These are phyloP conservation scores for Fraxinus albicans DNA, from an alignment of 305 asterid genomes.

Conservation along the genomic window DNA sequence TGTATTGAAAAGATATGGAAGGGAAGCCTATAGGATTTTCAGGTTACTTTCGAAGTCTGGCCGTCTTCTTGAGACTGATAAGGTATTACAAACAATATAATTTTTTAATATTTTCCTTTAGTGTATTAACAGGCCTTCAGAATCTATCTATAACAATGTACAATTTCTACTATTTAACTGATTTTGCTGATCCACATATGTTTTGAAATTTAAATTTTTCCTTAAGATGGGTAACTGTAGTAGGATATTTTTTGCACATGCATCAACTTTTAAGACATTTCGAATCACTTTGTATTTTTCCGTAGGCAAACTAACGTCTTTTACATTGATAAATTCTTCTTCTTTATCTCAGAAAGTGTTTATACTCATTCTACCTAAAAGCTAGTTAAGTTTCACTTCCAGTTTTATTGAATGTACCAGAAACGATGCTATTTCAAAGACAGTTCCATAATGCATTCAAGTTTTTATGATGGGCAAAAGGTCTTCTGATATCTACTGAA, in stretches of 20 bases:
- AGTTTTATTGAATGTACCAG: not conserved
- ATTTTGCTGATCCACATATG: not conserved
- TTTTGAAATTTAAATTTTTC: not conserved
- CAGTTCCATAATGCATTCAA: not conserved
- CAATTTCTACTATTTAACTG: not conserved
- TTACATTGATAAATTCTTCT: not conserved
- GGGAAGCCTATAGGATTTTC: constrained; percentile 77
- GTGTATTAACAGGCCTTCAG: not conserved
- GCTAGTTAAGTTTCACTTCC: not conserved
- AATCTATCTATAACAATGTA: not conserved
- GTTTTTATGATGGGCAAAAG: not conserved
- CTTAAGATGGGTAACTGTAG: not conserved
- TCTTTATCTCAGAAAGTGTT: not conserved
- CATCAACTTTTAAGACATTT: not conserved
- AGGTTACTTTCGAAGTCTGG: constrained; percentile 58
- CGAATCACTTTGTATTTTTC: not conserved
- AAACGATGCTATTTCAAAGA: not conserved
- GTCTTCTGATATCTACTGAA: not conserved
- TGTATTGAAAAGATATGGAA: constrained; percentile 71
- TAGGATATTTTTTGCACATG: not conserved
- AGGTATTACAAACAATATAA: constrained; percentile 45
- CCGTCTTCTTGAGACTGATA: constrained; percentile 57
- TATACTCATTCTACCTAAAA: not conserved
- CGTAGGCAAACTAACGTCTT: not conserved
- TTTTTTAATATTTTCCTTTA: not conserved